These are phyloP conservation scores for Hypomyces rosellus DNA, from an alignment of 2,329 filamentous ascomycete genomes.

Conservation along the genomic window DNA sequence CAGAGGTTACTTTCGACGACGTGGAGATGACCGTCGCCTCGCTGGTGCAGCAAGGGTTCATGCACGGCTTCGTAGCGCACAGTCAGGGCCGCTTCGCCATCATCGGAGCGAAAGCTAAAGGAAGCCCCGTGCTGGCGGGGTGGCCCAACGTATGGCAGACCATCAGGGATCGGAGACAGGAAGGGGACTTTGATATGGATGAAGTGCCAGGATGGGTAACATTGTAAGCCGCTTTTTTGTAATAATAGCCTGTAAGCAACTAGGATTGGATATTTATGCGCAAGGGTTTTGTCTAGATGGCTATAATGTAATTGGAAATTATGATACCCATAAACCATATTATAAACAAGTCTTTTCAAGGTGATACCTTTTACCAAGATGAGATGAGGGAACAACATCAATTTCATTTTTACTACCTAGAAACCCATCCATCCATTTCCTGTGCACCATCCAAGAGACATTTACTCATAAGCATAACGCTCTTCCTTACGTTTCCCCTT, in stretches of 20 bases:
- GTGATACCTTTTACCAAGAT: too few species aligned
- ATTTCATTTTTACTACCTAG: too few species aligned
- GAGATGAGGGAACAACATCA: too few species aligned
- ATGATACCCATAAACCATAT: too few species aligned
- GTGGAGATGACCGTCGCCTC: conserved; percentile 74
- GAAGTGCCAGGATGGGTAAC: conserved; percentile 73
- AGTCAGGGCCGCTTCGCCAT: conserved; percentile 73
- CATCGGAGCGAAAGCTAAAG: conserved; percentile 63
- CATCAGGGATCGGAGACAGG: conserved; percentile 53
- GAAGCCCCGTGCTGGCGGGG: conserved; percentile 58
- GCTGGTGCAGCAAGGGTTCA: conserved; percentile 71
- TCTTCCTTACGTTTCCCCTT: too few species aligned
- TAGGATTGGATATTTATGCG: neutral
- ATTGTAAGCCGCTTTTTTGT: neutral
- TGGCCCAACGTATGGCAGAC: conserved; percentile 72
- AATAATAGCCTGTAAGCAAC: neutral
- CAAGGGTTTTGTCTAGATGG: too few species aligned
- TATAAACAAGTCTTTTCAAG: too few species aligned
- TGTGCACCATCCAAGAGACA: too few species aligned
- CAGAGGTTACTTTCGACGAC: conserved; percentile 52
- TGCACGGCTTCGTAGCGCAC: conserved; percentile 81
- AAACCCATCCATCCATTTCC: too few species aligned
- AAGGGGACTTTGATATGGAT: conserved; percentile 54
- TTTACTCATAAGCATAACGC: too few species aligned
- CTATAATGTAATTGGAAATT: too few species aligned